Conservation (phyloP, 768 basidiomycete genomes). For the Agrocybe pediades region DNA sequence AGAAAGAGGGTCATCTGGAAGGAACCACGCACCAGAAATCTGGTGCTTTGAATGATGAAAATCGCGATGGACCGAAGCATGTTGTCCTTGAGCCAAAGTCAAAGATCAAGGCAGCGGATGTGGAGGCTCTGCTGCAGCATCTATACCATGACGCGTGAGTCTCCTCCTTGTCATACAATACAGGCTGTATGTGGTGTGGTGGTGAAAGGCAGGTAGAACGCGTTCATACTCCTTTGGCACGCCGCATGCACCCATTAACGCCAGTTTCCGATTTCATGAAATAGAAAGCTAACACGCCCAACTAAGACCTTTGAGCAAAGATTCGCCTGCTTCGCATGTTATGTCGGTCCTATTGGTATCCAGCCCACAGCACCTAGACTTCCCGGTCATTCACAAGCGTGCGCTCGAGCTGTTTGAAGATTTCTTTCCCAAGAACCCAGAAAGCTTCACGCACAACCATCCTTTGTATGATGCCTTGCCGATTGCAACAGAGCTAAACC, state of each 20-base stretch:
- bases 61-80: background rate
- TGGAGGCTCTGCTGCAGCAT: slow-evolving; percentile 59
- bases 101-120: slow-evolving; percentile 44
- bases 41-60: background rate
- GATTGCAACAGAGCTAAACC: slow-evolving; percentile 48
- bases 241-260: background rate
- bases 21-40: background rate
- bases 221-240: background rate
- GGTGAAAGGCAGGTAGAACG: background rate
- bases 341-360: slow-evolving; percentile 59
- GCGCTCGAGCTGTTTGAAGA: slow-evolving; percentile 43
- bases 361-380: slow-evolving; percentile 54
- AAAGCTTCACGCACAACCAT: slow-evolving; percentile 36
- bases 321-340: slow-evolving; percentile 47
- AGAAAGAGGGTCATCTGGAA: background rate
- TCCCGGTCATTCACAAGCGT: slow-evolving; percentile 51
- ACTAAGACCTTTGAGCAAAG: slow-evolving; percentile 48
- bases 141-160: slow-evolving; percentile 72
- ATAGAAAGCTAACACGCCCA: slow-evolving; percentile 9
- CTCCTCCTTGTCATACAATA: background rate
- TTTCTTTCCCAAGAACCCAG: slow-evolving; percentile 52
- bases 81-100: slow-evolving; percentile 32
- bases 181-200: background rate
- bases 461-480: slow-evolving; percentile 53
- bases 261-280: slow-evolving; percentile 1